Base-by-base conservation (phyloP, 441 rosid species). In the Pelargonium fulgidum region DNA sequence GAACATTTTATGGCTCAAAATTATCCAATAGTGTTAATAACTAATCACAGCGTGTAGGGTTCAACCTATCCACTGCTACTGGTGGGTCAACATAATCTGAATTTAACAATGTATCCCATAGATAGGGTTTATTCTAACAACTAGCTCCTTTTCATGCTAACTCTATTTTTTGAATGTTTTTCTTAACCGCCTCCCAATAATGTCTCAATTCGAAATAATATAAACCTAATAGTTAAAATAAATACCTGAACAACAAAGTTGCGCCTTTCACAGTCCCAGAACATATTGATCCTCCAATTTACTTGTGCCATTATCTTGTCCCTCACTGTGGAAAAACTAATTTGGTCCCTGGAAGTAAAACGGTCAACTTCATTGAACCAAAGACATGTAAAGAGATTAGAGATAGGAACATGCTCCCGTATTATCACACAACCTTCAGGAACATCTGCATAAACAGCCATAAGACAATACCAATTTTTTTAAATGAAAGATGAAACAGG, bases 381-480 rank as follows among this genome's bases (percentile, higher is more conserved):
- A 74, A 94, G 99, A 66, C 97, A 94, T 62, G 91, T 79, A 63
- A 94, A 87, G 71, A 91, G 92, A 83, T 94, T 94, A 81, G 92
- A 86, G 39, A 94, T 83, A 13, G 99, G 97, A 70, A 86, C 83
- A 68, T 94, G 99, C 84, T 94, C 99, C 81, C 97, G 89, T 70
- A 94, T 73, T 62, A 94, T 82, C 66, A 94, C 99, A 66, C 99
- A 94, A 24, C 99, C 99, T 83, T 94, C 99, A n/a, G 99, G 99
- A 72, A 94, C 96, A 83, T 94, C 99, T 94, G 86, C 79, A 83
- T 65, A 73, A 19, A 67, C 71, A 78, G 64, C 59, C 72, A 67
- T 14, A 16, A 54, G 7, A 54, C 19, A 54, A 14, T 16, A 54
- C 62, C 19, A 14, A 54, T 3, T 13, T 33, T 33, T 33, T 33